Conservation (phyloP, 352 stramenopile species). For the Pythium grandisporangium region DNA sequence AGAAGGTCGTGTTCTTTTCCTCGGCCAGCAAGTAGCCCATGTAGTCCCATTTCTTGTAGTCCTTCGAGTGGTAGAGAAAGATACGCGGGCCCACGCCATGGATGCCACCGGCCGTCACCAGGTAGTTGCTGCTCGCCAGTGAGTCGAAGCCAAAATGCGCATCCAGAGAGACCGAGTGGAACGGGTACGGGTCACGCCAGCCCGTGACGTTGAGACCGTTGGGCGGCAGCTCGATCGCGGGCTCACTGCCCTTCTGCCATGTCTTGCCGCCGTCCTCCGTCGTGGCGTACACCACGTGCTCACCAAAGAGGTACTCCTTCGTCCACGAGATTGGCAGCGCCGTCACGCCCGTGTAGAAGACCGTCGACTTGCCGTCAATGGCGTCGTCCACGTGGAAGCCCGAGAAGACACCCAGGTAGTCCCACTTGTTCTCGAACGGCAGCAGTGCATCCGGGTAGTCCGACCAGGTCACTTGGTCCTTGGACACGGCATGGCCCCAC, state of each 20-base stretch:
- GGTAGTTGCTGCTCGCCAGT: slow-evolving; percentile 33
- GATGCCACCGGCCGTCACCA: slow-evolving; percentile 46
- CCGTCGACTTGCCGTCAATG: slow-evolving; percentile 49
- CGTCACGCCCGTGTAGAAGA: slow-evolving; percentile 59
- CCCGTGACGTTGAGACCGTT: slow-evolving; percentile 44
- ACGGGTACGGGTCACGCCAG: slow-evolving; percentile 53
- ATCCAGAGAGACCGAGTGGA: slow-evolving; percentile 50
- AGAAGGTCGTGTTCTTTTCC: slow-evolving; percentile 60
- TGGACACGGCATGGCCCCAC: slow-evolving; percentile 66
- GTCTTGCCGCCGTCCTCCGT: slow-evolving; percentile 43
- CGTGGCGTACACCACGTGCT: slow-evolving; percentile 59
- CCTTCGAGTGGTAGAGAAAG: slow-evolving; percentile 51
- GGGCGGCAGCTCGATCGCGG: slow-evolving; percentile 34
- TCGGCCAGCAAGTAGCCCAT: slow-evolving; percentile 45
- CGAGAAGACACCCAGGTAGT: slow-evolving; percentile 67
- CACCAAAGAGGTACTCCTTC: slow-evolving; percentile 44
- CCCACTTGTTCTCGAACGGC: slow-evolving; percentile 48
- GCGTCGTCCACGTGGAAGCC: slow-evolving; percentile 50
- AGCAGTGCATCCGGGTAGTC: slow-evolving; percentile 53
- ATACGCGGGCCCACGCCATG: slow-evolving; percentile 38
- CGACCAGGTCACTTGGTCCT: slow-evolving; percentile 61
- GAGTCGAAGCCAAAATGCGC: slow-evolving; percentile 18
- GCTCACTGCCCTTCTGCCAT: slow-evolving; percentile 47
- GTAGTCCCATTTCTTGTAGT: slow-evolving; percentile 61
- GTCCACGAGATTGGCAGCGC: slow-evolving; percentile 38